phyloP scores from a whole-genome alignment of 352 stramenopile genomes.

The Phytophthora palmivora region DNA sequence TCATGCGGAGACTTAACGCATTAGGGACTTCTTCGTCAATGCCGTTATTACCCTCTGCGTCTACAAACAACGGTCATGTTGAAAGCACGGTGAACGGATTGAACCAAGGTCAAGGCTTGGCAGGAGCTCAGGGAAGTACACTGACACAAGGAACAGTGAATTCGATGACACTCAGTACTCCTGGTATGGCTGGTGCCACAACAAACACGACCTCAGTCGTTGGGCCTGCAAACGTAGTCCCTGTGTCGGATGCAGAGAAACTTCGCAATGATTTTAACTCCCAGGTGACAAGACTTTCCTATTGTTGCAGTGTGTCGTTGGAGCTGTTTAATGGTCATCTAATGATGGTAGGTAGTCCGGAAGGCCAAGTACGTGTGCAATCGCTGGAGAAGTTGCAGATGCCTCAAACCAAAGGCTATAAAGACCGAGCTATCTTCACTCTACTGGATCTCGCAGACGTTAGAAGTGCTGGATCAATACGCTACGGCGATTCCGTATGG shows the following conservation, averaged over 20 bases:
- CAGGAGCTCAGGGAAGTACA: background rate
- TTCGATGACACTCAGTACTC: constrained; percentile 1
- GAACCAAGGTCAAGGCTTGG: constrained; percentile 1
- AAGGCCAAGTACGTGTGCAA: constrained; percentile 68
- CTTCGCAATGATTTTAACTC: constrained; percentile 81
- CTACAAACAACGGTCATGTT: constrained; percentile 17
- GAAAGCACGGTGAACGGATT: constrained; percentile 1
- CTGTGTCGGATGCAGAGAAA: constrained; percentile 61
- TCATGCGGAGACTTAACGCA: constrained; percentile 62
- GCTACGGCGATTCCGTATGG: constrained; percentile 81
- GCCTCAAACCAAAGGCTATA: constrained; percentile 56
- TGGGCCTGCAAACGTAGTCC: constrained; percentile 3
- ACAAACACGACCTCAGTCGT: background rate
- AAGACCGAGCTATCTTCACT: constrained; percentile 74
- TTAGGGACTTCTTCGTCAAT: constrained; percentile 55
- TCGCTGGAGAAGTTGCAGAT: constrained; percentile 66
- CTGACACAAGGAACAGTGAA: background rate
- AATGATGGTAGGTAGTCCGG: constrained; percentile 70
- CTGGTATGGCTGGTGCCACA: background rate
- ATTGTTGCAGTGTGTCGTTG: constrained; percentile 70
- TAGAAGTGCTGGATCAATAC: constrained; percentile 68
- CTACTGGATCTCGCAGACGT: constrained; percentile 72
- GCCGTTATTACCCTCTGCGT: constrained; percentile 26
- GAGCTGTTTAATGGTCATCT: constrained; percentile 82
- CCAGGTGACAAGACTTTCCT: constrained; percentile 64